phyloP scores from a whole-genome alignment of 2,329 filamentous ascomycete species.

The Ceratocystis variospora region DNA sequence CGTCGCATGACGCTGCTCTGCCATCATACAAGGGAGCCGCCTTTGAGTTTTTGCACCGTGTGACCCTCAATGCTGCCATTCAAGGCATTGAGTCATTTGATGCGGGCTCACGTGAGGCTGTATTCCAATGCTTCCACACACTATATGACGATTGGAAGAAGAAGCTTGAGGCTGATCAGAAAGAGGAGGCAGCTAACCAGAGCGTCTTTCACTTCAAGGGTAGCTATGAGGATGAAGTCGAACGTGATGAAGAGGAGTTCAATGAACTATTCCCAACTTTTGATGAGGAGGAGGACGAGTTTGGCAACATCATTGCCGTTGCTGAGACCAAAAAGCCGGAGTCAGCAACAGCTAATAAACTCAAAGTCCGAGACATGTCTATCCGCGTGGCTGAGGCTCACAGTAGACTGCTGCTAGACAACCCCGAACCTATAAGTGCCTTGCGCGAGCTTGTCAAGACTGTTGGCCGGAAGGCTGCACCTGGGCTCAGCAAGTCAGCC shows the following conservation, averaged over 20 bases:
- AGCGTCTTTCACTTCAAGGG: constrained; percentile 78
- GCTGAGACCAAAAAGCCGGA: constrained; percentile 14
- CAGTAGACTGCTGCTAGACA: constrained; percentile 36
- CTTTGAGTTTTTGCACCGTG: constrained; percentile 39
- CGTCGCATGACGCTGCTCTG: constrained; percentile 23
- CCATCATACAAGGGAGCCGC: constrained; percentile 23
- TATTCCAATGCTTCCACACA: constrained; percentile 54
- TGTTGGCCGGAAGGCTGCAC: constrained; percentile 30
- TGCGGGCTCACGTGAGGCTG: constrained; percentile 27
- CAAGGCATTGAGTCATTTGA: constrained; percentile 30
- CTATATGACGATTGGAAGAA: constrained; percentile 73
- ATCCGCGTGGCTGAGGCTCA: constrained; percentile 50
- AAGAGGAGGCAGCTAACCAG: constrained; percentile 56
- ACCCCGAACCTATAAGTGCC: constrained; percentile 29
- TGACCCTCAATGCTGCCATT: constrained; percentile 31
- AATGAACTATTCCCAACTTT: constrained; percentile 70
- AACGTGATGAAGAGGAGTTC: constrained; percentile 60
- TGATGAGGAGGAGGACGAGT: constrained; percentile 36
- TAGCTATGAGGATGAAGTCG: constrained; percentile 60
- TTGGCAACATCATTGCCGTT: constrained; percentile 8
- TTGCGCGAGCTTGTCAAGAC: constrained; percentile 34
- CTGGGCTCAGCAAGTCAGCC: constrained; percentile 21
- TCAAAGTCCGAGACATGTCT: constrained; percentile 41
- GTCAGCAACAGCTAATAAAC: constrained; percentile 24
- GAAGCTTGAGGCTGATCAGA: constrained; percentile 61